Evolutionary conservation across 2,329 filamentous ascomycete genomes (phyloP), one percentile per base, ranked within the genome.

Genomic region (Anthostomella pinea): DNA sequence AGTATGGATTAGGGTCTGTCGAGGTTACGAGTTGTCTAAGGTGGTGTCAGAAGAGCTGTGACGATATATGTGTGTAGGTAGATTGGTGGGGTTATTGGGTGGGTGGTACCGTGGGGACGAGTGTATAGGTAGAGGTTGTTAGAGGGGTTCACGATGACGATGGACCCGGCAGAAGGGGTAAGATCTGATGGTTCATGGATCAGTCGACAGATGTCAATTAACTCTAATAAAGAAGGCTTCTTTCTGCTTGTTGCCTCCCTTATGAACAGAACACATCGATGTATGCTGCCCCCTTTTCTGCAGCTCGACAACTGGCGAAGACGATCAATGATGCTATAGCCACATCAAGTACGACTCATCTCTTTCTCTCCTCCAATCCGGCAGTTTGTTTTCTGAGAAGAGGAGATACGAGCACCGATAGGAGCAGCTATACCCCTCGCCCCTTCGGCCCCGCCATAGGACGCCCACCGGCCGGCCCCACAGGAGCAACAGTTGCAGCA

Each of bases 301-400:
- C n/a, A n/a, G n/a, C n/a, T n/a, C n/a, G n/a, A n/a, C n/a, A n/a
- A n/a, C n/a, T n/a, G n/a, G n/a, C n/a, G n/a, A n/a, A n/a, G n/a
- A n/a, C n/a, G n/a, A n/a, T n/a, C n/a, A n/a, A n/a, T n/a, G n/a
- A n/a, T n/a, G n/a, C n/a, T n/a, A n/a, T n/a, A n/a, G n/a, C n/a
- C n/a, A n/a, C n/a, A n/a, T n/a, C n/a, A n/a, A n/a, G n/a, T n/a
- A n/a, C n/a, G n/a, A n/a, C 27, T 7, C 11, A 17, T 6, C 15
- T 30, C 6, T 16, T 16, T 14, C 20, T 33, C 20, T 19, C 16
- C 20, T 39, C 35, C 33, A 29, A 36, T 33, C 30, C 40, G 40
- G 40, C 40, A 43, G 40, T 37, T 43, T 39, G 26, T 20, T 8
- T 23, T 11, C 10, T n/a, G n/a, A n/a, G n/a, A n/a, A n/a, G n/a